Evolutionary conservation across 1,284 basidiomycete genomes (phyloP), one percentile per base, ranked within the genome.

Genomic region (Cryptococcus wingfieldii): DNA sequence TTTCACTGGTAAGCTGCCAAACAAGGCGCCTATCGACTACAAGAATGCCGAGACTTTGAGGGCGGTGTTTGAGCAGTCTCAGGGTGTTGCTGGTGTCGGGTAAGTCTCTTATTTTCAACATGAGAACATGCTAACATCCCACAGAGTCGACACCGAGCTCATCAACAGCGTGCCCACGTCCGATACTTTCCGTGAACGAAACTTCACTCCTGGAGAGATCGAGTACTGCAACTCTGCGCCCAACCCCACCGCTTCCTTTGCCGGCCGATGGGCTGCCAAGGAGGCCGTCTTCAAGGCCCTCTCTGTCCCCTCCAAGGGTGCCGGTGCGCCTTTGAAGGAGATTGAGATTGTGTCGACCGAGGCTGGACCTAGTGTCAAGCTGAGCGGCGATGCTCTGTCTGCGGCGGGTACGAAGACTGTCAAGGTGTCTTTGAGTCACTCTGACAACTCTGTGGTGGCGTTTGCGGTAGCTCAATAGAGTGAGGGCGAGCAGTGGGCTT

Each of bases 221-320:
- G 79, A 82, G 14, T 97, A 98, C 81, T 98, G 95, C 79, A 81
- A 80, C 52, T 69, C 83, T n/a, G 92, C 97, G 69, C 86, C 96
- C 0, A 89, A 90, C 58, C 86, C 90, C 18, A 78, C 83, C 1
- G 88, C 95, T 4, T 97, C 94, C 9, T 94, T 96, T 73, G 93
- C 94, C 39, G 94, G 90, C 51, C 88, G 94, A 62, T 98, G 96
- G 93, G 90, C 86, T 47, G 94, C 92, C 49, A 98, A 98, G 78
- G 96, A 98, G 77, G 95, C 94, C 12, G 89, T 94, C 51, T 97
- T 98, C 86, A 98, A 98, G 80, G 89, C 92, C n/a, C 83, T 98
- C 14, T 89, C 90, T 37, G 87, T 94, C 42, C 80, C 86, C 19
- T 93, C 90, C 5, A 89, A 93, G 77, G 96, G 96, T 43, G 91